Conservation (phyloP, 257 asterid species). For the Salvia rosmarinus region DNA sequence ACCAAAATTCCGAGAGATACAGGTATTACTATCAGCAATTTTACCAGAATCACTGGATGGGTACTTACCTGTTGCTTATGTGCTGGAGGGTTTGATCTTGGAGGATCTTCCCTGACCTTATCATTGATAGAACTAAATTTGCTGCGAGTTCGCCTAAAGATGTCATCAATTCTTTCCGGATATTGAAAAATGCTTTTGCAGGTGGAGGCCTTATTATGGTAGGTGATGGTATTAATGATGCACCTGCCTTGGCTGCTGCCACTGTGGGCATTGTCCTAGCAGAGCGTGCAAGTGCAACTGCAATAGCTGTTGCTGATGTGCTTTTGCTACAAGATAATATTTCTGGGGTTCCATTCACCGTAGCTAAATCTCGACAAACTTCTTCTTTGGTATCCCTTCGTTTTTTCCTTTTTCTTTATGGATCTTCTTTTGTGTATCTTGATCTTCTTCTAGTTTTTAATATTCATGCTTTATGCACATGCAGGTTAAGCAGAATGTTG, state of each 20-base stretch:
- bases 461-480: conserved; percentile 17
- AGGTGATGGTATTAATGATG: conserved; percentile 98
- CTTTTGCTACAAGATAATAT: conserved; percentile 92
- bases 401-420: background rate
- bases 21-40: conserved; percentile 47
- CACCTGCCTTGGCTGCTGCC: conserved; percentile 99
- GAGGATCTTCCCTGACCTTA: background rate
- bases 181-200: conserved; percentile 20
- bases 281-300: conserved; percentile 98
- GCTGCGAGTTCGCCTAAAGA: background rate
- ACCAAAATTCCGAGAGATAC: conserved; percentile 81
- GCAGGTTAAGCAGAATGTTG: conserved; percentile 93
- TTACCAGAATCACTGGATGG: background rate
- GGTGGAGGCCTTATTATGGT: conserved; percentile 98
- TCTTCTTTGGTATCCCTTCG: conserved; percentile 69
- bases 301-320: conserved; percentile 93
- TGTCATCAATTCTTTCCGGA: conserved; percentile 11
- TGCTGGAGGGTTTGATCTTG: background rate
- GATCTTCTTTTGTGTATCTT: background rate
- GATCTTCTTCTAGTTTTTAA: background rate
- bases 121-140: background rate
- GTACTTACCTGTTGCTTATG: background rate
- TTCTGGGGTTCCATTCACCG: conserved; percentile 86
- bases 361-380: conserved; percentile 89
- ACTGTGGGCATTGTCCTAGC: conserved; percentile 94